Evolutionary conservation across 2,329 filamentous ascomycete genomes (phyloP).

Genomic region (Penicillium paneum): DNA sequence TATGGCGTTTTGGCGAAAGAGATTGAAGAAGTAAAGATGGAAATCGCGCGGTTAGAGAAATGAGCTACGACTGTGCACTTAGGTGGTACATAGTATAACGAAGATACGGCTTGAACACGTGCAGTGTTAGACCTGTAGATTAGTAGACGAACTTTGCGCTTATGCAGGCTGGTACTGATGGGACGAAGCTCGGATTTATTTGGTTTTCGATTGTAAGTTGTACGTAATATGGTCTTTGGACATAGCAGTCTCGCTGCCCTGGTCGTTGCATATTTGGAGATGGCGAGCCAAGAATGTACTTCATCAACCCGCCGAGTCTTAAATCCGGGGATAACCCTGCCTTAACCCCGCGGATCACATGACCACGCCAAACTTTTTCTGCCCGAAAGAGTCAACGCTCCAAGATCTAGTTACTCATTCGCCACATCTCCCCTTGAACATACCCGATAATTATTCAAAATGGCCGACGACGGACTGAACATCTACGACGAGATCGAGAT

Average conservation of each 20-base stretch:
- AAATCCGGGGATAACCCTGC: slow-evolving; percentile 2
- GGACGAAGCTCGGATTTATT: too few species aligned
- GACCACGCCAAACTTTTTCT: slow-evolving; percentile 26
- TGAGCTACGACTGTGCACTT: neutral
- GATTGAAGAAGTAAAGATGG: slow-evolving; percentile 36
- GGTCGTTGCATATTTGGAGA: too few species aligned
- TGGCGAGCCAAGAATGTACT: too few species aligned
- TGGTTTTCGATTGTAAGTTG: too few species aligned
- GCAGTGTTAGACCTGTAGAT: neutral
- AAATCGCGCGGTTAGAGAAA: slow-evolving; percentile 23
- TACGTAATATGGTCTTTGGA: too few species aligned
- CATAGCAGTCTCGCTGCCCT: too few species aligned
- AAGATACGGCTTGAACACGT: neutral
- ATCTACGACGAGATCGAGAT: slow-evolving; percentile 99
- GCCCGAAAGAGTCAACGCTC: slow-evolving; percentile 8
- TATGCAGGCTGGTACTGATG: too few species aligned
- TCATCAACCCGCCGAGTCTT: neutral
- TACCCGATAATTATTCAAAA: slow-evolving; percentile 31
- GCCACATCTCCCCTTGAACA: slow-evolving; percentile 2
- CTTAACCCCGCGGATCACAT: slow-evolving; percentile 27
- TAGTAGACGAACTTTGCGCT: too few species aligned
- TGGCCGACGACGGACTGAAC: slow-evolving; percentile 64
- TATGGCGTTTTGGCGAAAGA: slow-evolving; percentile 40
- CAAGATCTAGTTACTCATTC: neutral
- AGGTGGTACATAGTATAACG: neutral